Evolutionary conservation across 1,139 yeast genomes (phyloP).

Genomic region (Scheffersomyces parashehatae): DNA sequence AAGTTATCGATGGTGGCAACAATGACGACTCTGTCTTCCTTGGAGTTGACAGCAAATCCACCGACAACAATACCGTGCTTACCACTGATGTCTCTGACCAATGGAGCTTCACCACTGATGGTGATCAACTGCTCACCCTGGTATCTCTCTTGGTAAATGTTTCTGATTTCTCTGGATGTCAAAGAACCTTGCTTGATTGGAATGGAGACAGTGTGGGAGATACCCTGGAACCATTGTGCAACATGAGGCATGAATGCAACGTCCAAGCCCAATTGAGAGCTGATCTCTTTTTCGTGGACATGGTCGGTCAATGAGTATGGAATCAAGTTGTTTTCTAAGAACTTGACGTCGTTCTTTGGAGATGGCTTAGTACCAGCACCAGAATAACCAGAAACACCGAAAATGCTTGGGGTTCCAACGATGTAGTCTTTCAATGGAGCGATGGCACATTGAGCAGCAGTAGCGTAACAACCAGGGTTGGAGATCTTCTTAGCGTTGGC

Average conservation of each 20-base stretch:
- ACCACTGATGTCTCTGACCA: conserved; percentile 87
- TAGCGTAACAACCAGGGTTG: conserved; percentile 98
- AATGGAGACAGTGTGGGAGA: conserved; percentile 85
- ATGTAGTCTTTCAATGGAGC: conserved; percentile 73
- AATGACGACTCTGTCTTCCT: conserved; percentile 86
- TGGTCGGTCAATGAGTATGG: conserved; percentile 97
- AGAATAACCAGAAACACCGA: conserved; percentile 97
- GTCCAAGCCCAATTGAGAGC: conserved; percentile 70
- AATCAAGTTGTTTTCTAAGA: conserved; percentile 77
- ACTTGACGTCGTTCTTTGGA: conserved; percentile 83
- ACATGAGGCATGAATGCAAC: conserved; percentile 96
- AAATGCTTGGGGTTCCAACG: conserved; percentile 74
- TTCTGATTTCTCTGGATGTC: conserved; percentile 79
- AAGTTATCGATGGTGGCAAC: conserved; percentile 95
- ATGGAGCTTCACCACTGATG: conserved; percentile 86
- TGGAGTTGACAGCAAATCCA: conserved; percentile 89
- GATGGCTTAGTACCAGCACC: conserved; percentile 99
- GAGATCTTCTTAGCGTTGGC: conserved; percentile 81
- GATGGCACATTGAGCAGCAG: conserved; percentile 93
- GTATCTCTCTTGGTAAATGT: conserved; percentile 84
- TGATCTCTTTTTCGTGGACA: conserved; percentile 91
- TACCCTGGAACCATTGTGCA: conserved; percentile 99
- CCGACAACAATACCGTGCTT: conserved; percentile 95
- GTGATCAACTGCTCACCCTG: conserved; percentile 84
- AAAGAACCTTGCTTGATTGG: conserved; percentile 74